Percentiles rank a stretch among this genome's conserved stretches.
phyloP scores from a whole-genome alignment of 495 filamentous ascomycete species.

The Daldinia grandis region DNA sequence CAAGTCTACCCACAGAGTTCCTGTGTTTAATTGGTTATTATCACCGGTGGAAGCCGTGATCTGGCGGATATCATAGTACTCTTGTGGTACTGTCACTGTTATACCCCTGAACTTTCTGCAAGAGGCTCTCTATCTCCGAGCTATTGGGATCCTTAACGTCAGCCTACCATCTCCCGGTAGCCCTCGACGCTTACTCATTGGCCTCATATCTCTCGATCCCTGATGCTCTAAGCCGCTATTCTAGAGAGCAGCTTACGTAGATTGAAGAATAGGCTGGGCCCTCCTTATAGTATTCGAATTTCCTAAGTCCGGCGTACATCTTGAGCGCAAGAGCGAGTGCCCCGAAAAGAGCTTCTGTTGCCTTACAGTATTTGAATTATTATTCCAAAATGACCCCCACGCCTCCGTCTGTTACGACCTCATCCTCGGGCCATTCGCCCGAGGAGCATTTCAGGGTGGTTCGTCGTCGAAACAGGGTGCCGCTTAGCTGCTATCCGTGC shows the following conservation, averaged over 20 bases:
- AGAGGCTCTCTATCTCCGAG: slow-evolving; percentile 36
- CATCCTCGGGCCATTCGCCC: slow-evolving; percentile 78
- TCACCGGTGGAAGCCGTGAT: slow-evolving; percentile 6
- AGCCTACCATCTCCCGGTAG: slow-evolving; percentile 1
- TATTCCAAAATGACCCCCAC: slow-evolving; percentile 77
- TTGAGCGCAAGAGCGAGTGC: slow-evolving; percentile 31
- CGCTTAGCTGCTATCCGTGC: slow-evolving; percentile 93
- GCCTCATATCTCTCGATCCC: slow-evolving; percentile 17
- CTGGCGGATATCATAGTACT: slow-evolving; percentile 12
- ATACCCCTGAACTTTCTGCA: slow-evolving; percentile 37
- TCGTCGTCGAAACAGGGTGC: slow-evolving; percentile 92
- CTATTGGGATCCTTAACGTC: slow-evolving; percentile 10
- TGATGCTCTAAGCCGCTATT: slow-evolving; percentile 1
- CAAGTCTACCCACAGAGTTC: not conserved
- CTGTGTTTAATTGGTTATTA: slow-evolving; percentile 27
- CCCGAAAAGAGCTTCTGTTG: slow-evolving; percentile 8
- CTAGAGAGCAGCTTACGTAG: slow-evolving; percentile 12
- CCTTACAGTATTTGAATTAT: slow-evolving; percentile 18
- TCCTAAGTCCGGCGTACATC: slow-evolving; percentile 43
- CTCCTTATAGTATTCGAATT: slow-evolving; percentile 34
- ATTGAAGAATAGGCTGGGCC: slow-evolving; percentile 26
- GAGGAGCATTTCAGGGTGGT: slow-evolving; percentile 89
- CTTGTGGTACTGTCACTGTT: slow-evolving; percentile 11
- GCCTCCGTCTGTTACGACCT: slow-evolving; percentile 85
- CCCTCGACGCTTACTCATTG: slow-evolving; percentile 37